A percentile compares a stretch with the other conserved stretches of the same genome.
These are phyloP conservation scores for Acacia acuminata DNA, from an alignment of 306 rosid genomes.

Conservation along the genomic window DNA sequence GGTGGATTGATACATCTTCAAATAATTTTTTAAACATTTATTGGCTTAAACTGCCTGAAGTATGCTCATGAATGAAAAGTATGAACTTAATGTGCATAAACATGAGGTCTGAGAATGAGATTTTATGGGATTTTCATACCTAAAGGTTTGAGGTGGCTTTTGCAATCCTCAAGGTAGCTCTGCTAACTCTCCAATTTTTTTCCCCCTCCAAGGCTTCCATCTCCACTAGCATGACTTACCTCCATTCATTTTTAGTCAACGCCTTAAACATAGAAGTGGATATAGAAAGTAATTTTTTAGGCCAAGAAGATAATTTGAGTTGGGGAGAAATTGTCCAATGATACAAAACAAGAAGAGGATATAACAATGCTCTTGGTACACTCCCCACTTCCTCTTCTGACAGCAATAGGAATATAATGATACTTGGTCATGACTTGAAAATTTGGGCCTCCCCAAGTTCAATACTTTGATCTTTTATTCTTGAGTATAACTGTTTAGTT, in stretches of 20 bases:
- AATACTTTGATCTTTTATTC: background rate
- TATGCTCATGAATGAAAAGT: background rate
- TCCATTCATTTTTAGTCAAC: background rate
- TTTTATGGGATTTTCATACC: background rate
- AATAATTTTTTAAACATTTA: slow-evolving; percentile 5
- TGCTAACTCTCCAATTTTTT: background rate
- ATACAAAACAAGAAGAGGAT: background rate
- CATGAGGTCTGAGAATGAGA: background rate
- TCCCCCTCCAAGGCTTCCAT: background rate
- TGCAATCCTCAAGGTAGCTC: background rate
- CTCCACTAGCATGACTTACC: background rate
- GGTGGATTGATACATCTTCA: background rate
- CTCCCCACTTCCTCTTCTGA: background rate
- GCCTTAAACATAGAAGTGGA: background rate
- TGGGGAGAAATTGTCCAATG: background rate
- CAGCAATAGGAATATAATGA: background rate
- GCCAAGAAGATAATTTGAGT: background rate
- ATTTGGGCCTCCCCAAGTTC: background rate
- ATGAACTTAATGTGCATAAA: background rate
- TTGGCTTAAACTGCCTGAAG: background rate
- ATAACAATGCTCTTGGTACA: background rate
- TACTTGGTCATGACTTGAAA: background rate
- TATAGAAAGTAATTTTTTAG: background rate
- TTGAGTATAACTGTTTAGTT: background rate
- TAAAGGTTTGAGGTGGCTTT: background rate